phyloP scores from a whole-genome alignment of 2,329 filamentous ascomycete genomes.

The Drechslera avenae region DNA sequence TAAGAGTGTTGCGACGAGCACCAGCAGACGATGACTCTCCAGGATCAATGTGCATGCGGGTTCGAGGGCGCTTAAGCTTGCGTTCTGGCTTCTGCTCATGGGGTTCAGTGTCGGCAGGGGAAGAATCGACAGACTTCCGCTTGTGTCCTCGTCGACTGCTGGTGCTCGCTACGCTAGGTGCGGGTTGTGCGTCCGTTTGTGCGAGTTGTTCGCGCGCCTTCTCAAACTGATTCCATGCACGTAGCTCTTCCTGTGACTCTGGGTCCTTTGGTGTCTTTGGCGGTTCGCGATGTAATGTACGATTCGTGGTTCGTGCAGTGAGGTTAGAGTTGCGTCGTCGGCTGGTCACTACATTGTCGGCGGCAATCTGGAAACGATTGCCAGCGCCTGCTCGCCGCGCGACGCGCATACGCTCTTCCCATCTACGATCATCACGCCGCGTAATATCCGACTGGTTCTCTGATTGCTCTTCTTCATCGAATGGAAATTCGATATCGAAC shows the following conservation, averaged over 20 bases:
- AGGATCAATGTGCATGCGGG: conserved; percentile 66
- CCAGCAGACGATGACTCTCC: conserved; percentile 48
- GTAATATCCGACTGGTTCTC: conserved; percentile 63
- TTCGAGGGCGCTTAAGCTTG: conserved; percentile 85
- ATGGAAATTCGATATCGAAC: conserved; percentile 83
- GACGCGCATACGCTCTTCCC: conserved; percentile 83
- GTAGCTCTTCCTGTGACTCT: conserved; percentile 78
- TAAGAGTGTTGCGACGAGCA: conserved; percentile 35
- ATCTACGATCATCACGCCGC: conserved; percentile 67
- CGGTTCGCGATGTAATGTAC: conserved; percentile 39
- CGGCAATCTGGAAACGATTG: conserved; percentile 72
- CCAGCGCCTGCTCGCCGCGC: conserved; percentile 78
- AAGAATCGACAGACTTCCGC: conserved; percentile 76
- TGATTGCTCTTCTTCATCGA: conserved; percentile 67
- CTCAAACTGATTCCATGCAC: conserved; percentile 90
- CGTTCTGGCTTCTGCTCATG: conserved; percentile 70
- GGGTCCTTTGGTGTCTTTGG: conserved; percentile 60
- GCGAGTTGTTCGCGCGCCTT: conserved; percentile 70
- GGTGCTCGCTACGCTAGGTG: conserved; percentile 28
- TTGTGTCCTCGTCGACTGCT: conserved; percentile 64
- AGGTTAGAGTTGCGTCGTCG: conserved; percentile 42
- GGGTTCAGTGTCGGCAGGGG: conserved; percentile 68
- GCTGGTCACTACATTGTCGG: conserved; percentile 60
- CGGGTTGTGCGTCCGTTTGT: conserved; percentile 26
- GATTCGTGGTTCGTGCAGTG: conserved; percentile 46